These are phyloP conservation scores for Lachancea waltii DNA, from an alignment of 805 yeast species.

Conservation along the genomic window DNA sequence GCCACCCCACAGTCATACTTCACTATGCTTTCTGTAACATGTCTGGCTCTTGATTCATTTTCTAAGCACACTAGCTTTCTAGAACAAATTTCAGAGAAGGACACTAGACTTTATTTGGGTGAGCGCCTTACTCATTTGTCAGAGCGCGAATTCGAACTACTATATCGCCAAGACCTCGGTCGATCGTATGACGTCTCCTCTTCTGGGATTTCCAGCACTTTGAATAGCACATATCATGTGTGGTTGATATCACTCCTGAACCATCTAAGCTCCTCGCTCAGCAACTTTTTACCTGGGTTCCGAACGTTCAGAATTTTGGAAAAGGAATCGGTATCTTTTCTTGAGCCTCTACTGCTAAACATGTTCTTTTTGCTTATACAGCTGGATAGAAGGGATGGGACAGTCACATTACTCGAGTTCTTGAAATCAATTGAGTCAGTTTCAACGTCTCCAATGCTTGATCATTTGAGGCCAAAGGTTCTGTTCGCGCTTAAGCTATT, in stretches of 20 bases:
- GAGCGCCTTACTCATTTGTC: background rate
- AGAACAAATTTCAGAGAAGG: too few relatives aligned
- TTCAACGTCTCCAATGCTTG: too few relatives aligned
- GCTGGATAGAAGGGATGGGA: too few relatives aligned
- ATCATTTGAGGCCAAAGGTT: background rate
- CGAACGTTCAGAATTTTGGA: background rate
- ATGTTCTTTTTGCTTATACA: slow-evolving; percentile 2
- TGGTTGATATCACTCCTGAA: slow-evolving; percentile 2
- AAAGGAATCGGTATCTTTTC: background rate
- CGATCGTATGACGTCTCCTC: too few relatives aligned
- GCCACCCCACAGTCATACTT: background rate
- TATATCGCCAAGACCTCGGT: background rate
- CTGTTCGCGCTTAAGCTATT: slow-evolving; percentile 17
- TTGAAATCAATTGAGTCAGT: background rate
- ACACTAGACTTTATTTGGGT: too few relatives aligned
- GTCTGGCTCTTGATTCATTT: background rate
- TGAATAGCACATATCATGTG: slow-evolving; percentile 1
- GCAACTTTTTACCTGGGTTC: background rate
- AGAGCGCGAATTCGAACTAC: background rate
- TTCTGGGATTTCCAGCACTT: too few relatives aligned
- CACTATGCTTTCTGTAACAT: background rate
- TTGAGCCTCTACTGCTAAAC: slow-evolving; percentile 4
- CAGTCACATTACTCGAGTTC: background rate
- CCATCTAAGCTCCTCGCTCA: background rate
- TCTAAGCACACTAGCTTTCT: background rate